Evolutionary conservation across 352 stramenopile genomes (phyloP), one percentile per base, ranked within the genome.

Genomic region (Phytopythium oedochilum): DNA sequence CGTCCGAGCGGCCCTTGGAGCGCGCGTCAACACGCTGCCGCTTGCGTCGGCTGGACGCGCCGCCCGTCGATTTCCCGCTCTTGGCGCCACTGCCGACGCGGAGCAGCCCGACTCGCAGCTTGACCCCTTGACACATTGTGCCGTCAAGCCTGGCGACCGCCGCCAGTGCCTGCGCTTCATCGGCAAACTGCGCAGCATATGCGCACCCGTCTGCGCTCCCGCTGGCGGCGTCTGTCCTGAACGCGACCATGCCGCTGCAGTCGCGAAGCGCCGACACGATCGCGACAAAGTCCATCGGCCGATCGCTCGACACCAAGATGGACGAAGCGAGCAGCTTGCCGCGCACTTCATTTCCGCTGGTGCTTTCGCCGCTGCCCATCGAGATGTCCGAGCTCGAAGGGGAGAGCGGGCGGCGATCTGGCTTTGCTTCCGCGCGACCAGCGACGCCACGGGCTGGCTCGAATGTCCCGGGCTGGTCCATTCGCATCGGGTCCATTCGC

Each of bases 11-110:
- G 36, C 49, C 25, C 36, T 45, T 55, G 67, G 63, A 48, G 29
- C 76, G 68, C 23, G 57, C 64, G 48, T 89, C 81, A 26, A 91
- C 55, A 34, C 81, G 78, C 57, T 91, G 81, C 28, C 81, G 67
- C 60, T 91, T 91, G 26, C 81, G 76, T 49, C 75, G 74, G 29
- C 81, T 76, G 22, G 78, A 70, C 0, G 56, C 69, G 10, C 64
- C 52, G 3, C 73, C 49, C 23, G 17, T 39, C 23, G 34, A 36
- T 17, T 58, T 49, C 29, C 38, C 56, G 43, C 5, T 59, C 58
- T 23, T 42, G 31, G 11, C 12, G 34, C 29, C 51, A 10, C 51
- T 52, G 7, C 73, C 12, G 1, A 59, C 17, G 32, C 23, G 43
- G 53, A 59, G 31, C 0, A 47, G 11, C 8, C 25, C 58, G 17